phyloP scores from a whole-genome alignment of 306 rosid species.

The Medicago lupulina region DNA sequence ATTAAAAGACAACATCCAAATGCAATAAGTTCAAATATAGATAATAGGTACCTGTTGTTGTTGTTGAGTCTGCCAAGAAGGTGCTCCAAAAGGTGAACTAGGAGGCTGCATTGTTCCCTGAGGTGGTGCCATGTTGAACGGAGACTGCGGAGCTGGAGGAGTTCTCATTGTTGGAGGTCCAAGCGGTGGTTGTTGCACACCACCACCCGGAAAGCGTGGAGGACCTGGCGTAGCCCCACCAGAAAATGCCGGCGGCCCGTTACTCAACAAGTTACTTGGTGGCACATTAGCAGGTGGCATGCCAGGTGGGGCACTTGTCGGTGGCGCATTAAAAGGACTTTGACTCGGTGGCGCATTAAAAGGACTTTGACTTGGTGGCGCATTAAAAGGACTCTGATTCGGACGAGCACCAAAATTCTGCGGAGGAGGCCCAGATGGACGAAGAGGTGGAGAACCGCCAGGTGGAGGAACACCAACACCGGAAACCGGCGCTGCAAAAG shows the following conservation, averaged over 20 bases:
- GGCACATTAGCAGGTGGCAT: constrained; percentile 49
- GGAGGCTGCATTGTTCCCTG: constrained; percentile 63
- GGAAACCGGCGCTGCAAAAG: constrained; percentile 49
- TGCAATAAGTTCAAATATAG: not conserved
- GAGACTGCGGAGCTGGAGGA: constrained; percentile 66
- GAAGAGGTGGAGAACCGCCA: constrained; percentile 53
- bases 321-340: constrained; percentile 51
- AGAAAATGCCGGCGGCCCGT: constrained; percentile 76
- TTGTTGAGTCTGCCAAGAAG: constrained; percentile 78
- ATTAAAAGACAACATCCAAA: constrained; percentile 16
- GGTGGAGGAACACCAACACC: constrained; percentile 58
- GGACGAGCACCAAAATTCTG: constrained; percentile 57
- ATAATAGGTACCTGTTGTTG: constrained; percentile 75
- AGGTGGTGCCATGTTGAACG: constrained; percentile 59
- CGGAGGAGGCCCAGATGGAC: constrained; percentile 48
- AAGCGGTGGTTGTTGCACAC: constrained; percentile 51
- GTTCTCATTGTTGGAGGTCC: constrained; percentile 67
- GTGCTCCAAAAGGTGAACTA: constrained; percentile 67
- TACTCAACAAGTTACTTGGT: constrained; percentile 64
- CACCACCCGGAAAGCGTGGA: constrained; percentile 62
- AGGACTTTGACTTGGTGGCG: constrained; percentile 51
- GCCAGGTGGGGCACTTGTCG: constrained; percentile 46
- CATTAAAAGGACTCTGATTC: constrained; percentile 38
- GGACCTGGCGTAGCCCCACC: constrained; percentile 58
- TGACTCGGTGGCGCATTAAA: constrained; percentile 49